These are phyloP conservation scores for Globisporangium radiosum DNA, from an alignment of 352 stramenopile genomes.

Conservation along the genomic window DNA sequence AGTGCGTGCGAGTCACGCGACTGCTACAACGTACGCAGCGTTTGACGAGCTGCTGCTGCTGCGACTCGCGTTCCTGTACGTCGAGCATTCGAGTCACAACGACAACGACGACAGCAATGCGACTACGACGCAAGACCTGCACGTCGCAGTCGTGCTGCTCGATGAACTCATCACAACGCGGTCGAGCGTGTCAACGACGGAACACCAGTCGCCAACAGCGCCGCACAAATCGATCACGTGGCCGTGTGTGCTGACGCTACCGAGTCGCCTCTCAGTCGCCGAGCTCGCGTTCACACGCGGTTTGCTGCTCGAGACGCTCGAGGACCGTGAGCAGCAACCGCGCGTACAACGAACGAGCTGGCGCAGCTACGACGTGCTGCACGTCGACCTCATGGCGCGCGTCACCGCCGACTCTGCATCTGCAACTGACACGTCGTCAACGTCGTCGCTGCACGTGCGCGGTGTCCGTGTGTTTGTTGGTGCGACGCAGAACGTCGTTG, in stretches of 20 bases:
- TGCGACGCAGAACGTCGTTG: conserved; percentile 26
- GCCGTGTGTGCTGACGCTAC: conserved; percentile 19
- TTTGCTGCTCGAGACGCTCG: conserved; percentile 24
- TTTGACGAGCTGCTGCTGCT: conserved; percentile 54
- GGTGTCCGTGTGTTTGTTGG: conserved; percentile 43
- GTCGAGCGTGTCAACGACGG: no score
- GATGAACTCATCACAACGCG: conserved; percentile 25
- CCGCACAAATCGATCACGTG: conserved; percentile 23
- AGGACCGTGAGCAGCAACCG: conserved; percentile 23
- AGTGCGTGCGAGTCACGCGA: conserved; percentile 21
- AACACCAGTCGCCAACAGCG: no score
- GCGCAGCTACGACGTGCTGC: conserved; percentile 36
- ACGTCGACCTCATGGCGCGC: conserved; percentile 27
- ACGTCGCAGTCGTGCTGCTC: conserved; percentile 17
- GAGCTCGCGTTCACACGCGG: conserved; percentile 31
- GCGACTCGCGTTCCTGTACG: conserved; percentile 48
- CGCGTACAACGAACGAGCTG: conserved; percentile 26
- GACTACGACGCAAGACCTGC: conserved; percentile 11
- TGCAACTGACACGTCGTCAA: no score
- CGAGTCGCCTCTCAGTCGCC: conserved; percentile 22
- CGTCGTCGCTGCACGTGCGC: conserved; percentile 7
- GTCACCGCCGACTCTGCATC: not conserved
- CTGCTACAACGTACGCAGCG: conserved; percentile 20
- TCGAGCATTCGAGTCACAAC: conserved; percentile 4
- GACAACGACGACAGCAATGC: not conserved